Evolutionary conservation across 2,329 filamentous ascomycete genomes (phyloP).

Genomic region (Cladosporium austrohemisphaericum): DNA sequence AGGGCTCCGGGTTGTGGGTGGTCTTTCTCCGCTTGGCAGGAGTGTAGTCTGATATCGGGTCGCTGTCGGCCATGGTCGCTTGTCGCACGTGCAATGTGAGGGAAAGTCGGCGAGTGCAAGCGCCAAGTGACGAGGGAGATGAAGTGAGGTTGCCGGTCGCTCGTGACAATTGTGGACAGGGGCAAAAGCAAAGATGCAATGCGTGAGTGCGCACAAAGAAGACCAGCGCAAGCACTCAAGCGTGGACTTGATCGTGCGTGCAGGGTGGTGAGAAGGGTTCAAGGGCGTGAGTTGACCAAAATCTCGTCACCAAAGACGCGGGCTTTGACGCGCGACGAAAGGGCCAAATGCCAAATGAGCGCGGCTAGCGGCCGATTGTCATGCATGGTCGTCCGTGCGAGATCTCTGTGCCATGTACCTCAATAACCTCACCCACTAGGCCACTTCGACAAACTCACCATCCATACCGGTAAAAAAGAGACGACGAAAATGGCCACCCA

Average conservation of each 20-base stretch:
- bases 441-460: background rate
- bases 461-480: background rate
- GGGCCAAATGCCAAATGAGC: background rate
- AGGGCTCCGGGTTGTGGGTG: slow-evolving; percentile 21
- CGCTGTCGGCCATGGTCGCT: slow-evolving; percentile 29
- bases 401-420: background rate
- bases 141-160: background rate
- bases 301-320: slow-evolving; percentile 1
- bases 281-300: slow-evolving; percentile 1
- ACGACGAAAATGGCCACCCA: slow-evolving; percentile 15
- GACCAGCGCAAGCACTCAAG: too few relatives aligned
- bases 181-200: background rate
- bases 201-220: too few relatives aligned
- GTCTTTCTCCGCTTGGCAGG: slow-evolving; percentile 34
- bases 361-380: background rate
- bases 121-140: background rate
- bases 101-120: slow-evolving; percentile 5
- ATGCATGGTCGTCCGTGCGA: background rate
- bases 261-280: background rate
- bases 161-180: background rate
- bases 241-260: too few relatives aligned
- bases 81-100: background rate
- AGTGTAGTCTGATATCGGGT: slow-evolving; percentile 34
- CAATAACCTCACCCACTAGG: background rate
- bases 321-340: slow-evolving; percentile 6